Evolutionary conservation across 495 filamentous ascomycete species (phyloP).

Genomic region (Sordaria brevicollis): DNA sequence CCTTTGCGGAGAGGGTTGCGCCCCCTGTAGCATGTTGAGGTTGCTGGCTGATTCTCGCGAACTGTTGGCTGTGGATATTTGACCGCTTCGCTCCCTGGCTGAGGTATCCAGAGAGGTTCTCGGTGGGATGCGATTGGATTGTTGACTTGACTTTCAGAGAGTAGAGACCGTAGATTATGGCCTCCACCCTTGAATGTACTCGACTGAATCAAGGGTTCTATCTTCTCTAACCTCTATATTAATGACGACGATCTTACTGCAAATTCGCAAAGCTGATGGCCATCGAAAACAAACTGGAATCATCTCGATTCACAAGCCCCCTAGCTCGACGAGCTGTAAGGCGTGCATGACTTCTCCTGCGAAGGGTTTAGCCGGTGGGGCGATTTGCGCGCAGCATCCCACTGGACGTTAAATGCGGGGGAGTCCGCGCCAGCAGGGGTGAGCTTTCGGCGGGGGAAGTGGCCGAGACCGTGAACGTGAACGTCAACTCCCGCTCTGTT

Average conservation of each 20-base stretch:
- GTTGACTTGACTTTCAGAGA: not conserved
- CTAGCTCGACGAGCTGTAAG: not conserved
- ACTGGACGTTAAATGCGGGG: not conserved
- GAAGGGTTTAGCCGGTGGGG: not conserved
- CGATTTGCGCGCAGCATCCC: not conserved
- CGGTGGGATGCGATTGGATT: not conserved
- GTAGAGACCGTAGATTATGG: not conserved
- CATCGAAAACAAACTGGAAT: not conserved
- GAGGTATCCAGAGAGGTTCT: not conserved
- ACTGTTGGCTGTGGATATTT: not conserved
- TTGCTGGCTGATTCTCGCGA: not conserved
- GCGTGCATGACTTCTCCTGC: not conserved
- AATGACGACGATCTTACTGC: too few species aligned
- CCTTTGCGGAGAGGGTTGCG: not conserved
- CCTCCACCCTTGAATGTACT: not conserved
- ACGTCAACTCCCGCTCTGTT: not conserved
- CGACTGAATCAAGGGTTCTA: not conserved
- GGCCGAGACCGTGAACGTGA: not conserved
- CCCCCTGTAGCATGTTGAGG: not conserved
- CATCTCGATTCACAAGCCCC: not conserved
- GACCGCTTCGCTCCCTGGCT: not conserved
- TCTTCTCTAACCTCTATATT: not conserved
- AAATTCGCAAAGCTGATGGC: not conserved
- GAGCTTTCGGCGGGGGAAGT: not conserved
- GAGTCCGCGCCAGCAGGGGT: not conserved